Percentiles rank a stretch among this genome's conserved stretches.
These are phyloP conservation scores for Tubosaeta sp. DNA, from an alignment of 768 basidiomycete genomes.

Conservation along the genomic window DNA sequence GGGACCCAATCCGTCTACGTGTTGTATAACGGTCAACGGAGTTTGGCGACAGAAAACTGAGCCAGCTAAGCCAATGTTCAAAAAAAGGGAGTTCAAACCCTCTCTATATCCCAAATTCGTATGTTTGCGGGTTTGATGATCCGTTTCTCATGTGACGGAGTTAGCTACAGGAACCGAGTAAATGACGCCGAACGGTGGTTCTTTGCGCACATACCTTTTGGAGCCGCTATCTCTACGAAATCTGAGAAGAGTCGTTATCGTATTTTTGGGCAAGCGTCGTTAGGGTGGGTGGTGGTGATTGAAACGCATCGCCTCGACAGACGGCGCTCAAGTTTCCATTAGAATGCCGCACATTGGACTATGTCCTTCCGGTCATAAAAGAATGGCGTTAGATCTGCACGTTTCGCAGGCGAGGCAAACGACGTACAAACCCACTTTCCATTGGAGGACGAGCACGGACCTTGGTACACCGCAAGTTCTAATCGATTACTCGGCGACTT, in stretches of 20 bases:
- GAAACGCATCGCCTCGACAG: slow-evolving; percentile 51
- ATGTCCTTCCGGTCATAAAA: slow-evolving; percentile 66
- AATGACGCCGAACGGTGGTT: background rate
- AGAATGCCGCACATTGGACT: slow-evolving; percentile 56
- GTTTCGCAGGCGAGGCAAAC: slow-evolving; percentile 6
- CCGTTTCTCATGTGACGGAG: slow-evolving; percentile 41
- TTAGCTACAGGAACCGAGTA: background rate
- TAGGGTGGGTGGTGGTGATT: slow-evolving; percentile 45
- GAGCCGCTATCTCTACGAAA: slow-evolving; percentile 47
- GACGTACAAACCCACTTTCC: background rate
- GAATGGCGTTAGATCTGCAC: slow-evolving; percentile 56
- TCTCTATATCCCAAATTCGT: slow-evolving; percentile 52
- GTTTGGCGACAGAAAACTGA: background rate
- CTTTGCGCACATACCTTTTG: slow-evolving; percentile 47
- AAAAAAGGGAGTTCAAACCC: slow-evolving; percentile 51
- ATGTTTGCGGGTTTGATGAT: slow-evolving; percentile 50
- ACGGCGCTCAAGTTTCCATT: slow-evolving; percentile 47
- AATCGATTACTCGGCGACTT: slow-evolving; percentile 42
- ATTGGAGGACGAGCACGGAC: too few species aligned
- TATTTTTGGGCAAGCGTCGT: slow-evolving; percentile 48
- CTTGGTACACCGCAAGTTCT: slow-evolving; percentile 60
- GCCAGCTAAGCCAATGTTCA: slow-evolving; percentile 38
- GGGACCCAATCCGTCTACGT: slow-evolving; percentile 6
- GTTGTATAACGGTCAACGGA: slow-evolving; percentile 3
- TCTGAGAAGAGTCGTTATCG: slow-evolving; percentile 49